Evolutionary conservation across 805 yeast genomes (phyloP).

Genomic region (Saccharomyces eubayanus): DNA sequence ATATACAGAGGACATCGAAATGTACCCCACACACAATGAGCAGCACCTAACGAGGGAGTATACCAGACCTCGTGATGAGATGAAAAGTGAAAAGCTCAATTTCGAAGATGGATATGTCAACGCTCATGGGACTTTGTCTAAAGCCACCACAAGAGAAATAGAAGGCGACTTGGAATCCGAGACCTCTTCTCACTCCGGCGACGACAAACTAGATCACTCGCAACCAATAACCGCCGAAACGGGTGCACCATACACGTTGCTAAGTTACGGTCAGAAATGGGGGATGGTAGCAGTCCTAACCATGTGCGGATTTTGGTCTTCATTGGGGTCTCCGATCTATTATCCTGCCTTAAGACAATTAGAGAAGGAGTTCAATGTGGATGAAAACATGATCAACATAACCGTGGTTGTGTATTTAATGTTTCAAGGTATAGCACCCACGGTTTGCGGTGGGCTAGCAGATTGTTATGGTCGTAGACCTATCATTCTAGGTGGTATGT

Average conservation of each 20-base stretch:
- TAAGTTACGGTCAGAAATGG: slow-evolving; percentile 25
- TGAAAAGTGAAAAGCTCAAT: neutral
- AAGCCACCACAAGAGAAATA: slow-evolving; percentile 18
- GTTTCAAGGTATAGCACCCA: slow-evolving; percentile 69
- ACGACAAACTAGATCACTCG: slow-evolving; percentile 1
- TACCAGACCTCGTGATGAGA: neutral
- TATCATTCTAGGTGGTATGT: slow-evolving; percentile 46
- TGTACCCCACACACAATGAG: neutral
- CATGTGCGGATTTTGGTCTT: slow-evolving; percentile 50
- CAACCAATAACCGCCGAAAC: slow-evolving; percentile 1
- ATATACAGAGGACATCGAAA: slow-evolving; percentile 4
- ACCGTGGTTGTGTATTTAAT: slow-evolving; percentile 69
- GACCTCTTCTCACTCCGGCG: neutral
- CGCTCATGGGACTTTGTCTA: slow-evolving; percentile 13
- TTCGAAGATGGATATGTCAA: slow-evolving; percentile 2
- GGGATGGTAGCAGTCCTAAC: slow-evolving; percentile 26
- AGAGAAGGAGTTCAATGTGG: slow-evolving; percentile 43
- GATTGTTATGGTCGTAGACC: slow-evolving; percentile 70
- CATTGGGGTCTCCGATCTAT: slow-evolving; percentile 69
- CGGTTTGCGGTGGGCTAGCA: slow-evolving; percentile 56
- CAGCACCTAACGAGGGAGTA: slow-evolving; percentile 1
- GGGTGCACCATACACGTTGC: slow-evolving; percentile 19
- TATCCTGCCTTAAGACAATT: slow-evolving; percentile 67
- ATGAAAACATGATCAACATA: slow-evolving; percentile 51
- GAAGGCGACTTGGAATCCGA: slow-evolving; percentile 2